phyloP scores from a whole-genome alignment of 768 basidiomycete species.

The Amanita pseudoporphyria region DNA sequence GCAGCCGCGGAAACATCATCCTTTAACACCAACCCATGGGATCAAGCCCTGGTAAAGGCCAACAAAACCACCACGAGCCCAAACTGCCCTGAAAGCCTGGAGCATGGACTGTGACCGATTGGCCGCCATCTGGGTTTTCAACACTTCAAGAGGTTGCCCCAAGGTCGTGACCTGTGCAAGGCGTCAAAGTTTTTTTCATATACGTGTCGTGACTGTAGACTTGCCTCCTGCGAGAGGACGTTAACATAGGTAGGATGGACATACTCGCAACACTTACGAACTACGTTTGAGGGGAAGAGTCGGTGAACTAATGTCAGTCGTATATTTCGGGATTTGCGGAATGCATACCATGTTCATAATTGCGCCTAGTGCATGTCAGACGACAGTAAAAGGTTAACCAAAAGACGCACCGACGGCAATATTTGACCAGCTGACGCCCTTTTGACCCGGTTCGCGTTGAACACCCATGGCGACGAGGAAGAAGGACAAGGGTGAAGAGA shows the following conservation, averaged over 20 bases:
- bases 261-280: constrained; percentile 5
- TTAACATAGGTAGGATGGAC: background rate
- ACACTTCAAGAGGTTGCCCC: constrained; percentile 94
- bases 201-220: constrained; percentile 18
- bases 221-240: constrained; percentile 51
- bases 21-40: constrained; percentile 72
- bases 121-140: constrained; percentile 99
- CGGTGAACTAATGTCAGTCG: background rate
- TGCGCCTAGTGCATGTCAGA: constrained; percentile 44
- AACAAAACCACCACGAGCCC: constrained; percentile 79
- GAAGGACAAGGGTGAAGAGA: constrained; percentile 16
- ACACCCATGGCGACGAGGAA: constrained; percentile 53
- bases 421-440: constrained; percentile 90
- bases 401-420: constrained; percentile 76
- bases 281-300: background rate
- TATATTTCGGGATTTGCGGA: constrained; percentile 6
- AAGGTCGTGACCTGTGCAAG: constrained; percentile 81
- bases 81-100: constrained; percentile 77
- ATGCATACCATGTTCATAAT: constrained; percentile 94
- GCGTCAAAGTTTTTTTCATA: constrained; percentile 8
- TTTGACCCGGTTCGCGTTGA: constrained; percentile 80
- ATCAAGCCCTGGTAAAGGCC: constrained; percentile 99
- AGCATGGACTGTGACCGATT: constrained; percentile 88
- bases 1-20: background rate
- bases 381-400: background rate